Base-by-base conservation (phyloP, 225 moss, liverwort and hornwort species). In the Marchantia paleacea region DNA sequence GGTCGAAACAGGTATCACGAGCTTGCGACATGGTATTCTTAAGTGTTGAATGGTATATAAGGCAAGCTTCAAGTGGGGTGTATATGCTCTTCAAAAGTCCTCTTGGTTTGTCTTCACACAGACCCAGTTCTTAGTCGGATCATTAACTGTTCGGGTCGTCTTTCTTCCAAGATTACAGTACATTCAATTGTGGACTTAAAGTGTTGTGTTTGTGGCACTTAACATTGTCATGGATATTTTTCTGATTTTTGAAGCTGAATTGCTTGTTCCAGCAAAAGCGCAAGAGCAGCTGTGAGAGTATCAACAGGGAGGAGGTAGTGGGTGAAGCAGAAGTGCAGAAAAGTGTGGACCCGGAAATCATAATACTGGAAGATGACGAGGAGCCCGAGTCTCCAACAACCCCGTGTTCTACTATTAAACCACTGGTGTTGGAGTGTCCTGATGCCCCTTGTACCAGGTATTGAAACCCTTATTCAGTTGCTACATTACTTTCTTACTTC, bases 391-490 rank as follows among this genome's bases (percentile, higher is more conserved):
- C 93, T 50, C 94, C 97, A 8, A 89, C 91, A 18, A 94, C 97
- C 20, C 95, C 97, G 16, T 87, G 88, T 81, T 94, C 91, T 57
- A 85, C 87, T 29, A 82, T 73, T 58, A 86, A 85, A 81, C 90
- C 89, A 51, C 84, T 89, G 19, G 87, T 91, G 29, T 87, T 91
- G 80, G 99, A 95, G 82, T 99, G 99, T 81, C 99, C 99, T 26
- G 87, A 92, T 81, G 92, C 99, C 58, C 99, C 95, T 12, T 85
- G 91, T 79, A 85, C 94, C 75, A 99, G 95, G 97, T 95, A 84
- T 31, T 22, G 6, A 39, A 63, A 48, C 39, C 39, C 3, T 39
- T 39, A 2, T 39, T 39, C 39, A 39, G 39, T 39, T 39, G 39
- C 39, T 39, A 39, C 39, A 2, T 39, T 5, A 39, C 5, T 5